Evolutionary conservation across 1,284 basidiomycete genomes (phyloP).

Genomic region (Irpex sp.): DNA sequence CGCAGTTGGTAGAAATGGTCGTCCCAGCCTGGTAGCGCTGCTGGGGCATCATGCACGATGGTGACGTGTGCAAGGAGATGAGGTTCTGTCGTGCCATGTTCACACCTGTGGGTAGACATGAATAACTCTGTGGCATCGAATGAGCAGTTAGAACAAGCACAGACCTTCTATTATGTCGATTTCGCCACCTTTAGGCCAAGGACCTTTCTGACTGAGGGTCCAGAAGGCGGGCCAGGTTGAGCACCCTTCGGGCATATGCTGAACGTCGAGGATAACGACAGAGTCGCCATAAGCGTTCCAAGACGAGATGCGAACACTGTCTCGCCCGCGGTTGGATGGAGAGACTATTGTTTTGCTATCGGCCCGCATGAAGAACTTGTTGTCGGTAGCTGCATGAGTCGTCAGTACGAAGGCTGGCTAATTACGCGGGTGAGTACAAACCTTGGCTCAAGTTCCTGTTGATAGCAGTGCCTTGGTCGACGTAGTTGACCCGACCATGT

Average conservation of each 20-base stretch:
- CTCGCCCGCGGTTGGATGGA: slow-evolving; percentile 36
- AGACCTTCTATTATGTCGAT: slow-evolving; percentile 32
- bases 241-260: slow-evolving; percentile 53
- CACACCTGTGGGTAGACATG: slow-evolving; percentile 30
- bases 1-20: slow-evolving; percentile 41
- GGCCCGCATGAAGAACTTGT: slow-evolving; percentile 48
- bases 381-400: slow-evolving; percentile 26
- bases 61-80: slow-evolving; percentile 49
- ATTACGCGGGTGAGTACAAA: slow-evolving; percentile 17
- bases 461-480: slow-evolving; percentile 37
- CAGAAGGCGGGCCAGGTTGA: slow-evolving; percentile 65
- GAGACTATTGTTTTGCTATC: slow-evolving; percentile 34
- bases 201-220: slow-evolving; percentile 47
- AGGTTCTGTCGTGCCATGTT: slow-evolving; percentile 38
- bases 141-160: background rate
- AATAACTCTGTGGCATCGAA: background rate
- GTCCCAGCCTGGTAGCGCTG: slow-evolving; percentile 37
- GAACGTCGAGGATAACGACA: slow-evolving; percentile 43
- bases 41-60: slow-evolving; percentile 41
- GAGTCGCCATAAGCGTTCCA: slow-evolving; percentile 38
- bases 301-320: slow-evolving; percentile 48
- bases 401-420: background rate
- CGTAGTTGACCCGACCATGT: slow-evolving; percentile 52
- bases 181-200: slow-evolving; percentile 51
- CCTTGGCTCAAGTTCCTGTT: slow-evolving; percentile 38